Evolutionary conservation across 164 flowering plant species (phyloP).

Genomic region (Vitis vinifera): ASM3070453v1 NC_081809.1:2832001-2832500

Average conservation of each 20-base stretch:
- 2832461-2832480: constrained; percentile 83
- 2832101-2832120: no score
- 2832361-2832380: constrained; percentile 29
- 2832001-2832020: no score
- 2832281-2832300: constrained; percentile 60
- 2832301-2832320: constrained; percentile 98
- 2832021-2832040: no score
- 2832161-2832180: no score
- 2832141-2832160: no score
- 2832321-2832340: constrained; percentile 99
- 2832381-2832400: not conserved
- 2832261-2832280: not conserved
- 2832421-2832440: not conserved
- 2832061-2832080: no score
- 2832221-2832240: not conserved
- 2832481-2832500: constrained; percentile 97
- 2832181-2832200: no score
- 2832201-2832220: no score
- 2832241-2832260: not conserved
- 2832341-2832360: constrained; percentile 99
- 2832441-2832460: not conserved
- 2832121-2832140: no score
- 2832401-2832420: not conserved
- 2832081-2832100: no score
- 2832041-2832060: no score